Evolutionary conservation across 192 early-diverging fungal genomes (phyloP), one percentile per base, ranked within the genome.

Genomic region (Rhizophagus clarus): DNA sequence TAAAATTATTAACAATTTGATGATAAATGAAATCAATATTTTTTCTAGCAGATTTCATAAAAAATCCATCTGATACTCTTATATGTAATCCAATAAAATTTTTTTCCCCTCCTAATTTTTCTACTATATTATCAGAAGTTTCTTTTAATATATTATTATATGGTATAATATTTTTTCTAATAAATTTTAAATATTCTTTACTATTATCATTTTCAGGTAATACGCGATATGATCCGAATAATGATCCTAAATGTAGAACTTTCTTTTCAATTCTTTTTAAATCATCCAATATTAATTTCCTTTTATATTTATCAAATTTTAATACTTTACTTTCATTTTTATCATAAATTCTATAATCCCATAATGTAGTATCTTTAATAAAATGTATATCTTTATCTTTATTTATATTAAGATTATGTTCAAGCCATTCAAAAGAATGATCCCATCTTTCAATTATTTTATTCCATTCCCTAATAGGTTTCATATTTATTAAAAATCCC

Each of bases 291-390:
- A 85, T 84, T 4, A 87, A n/a, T 12, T 76, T 26, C 10, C 86
- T 60, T 40, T 22, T 40, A 76, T 37, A 76, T 63, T 61, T 76
- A 63, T 71, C 17, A 45, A 4, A 14, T 1, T 0, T 20, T 28
- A 22, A 14, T 8, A 64, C 3, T 2, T 4, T 14, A 64, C 28
- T 64, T 12, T 24, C 11, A 45, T 45, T 28, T 10, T 79, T 76
- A 77, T 91, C 90, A 79, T 83, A 89, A n/a, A 91, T 82, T 34
- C 89, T 82, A 63, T 86, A 91, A 70, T 89, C 88, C 42, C 83
- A 89, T n/a, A 85, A 83, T 20, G 84, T 82, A 7, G 62, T 60
- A 68, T 91, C 90, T 45, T 87, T 79, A 10, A 88, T 72, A 7
- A 83, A 78, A 40, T 88, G 70, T n/a, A 89, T 80, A 67, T 89